Conservation (phyloP, 2,329 filamentous ascomycete genomes). For the Fusarium sp. region DNA sequence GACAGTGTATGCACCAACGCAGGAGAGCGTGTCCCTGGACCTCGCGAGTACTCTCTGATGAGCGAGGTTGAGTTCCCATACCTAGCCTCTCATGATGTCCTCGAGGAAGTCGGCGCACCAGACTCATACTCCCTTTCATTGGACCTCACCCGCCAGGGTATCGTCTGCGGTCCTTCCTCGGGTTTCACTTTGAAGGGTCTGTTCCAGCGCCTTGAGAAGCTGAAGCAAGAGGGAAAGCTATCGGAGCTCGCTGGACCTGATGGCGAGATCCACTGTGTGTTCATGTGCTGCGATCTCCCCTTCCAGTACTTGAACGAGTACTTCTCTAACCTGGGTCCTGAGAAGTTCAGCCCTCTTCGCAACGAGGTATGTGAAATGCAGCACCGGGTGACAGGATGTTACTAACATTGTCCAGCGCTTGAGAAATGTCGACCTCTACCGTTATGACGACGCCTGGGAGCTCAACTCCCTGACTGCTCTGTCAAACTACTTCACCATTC, state of each 20-base stretch:
- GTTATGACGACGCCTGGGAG: conserved; percentile 68
- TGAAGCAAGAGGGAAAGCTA: conserved; percentile 59
- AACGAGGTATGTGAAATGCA: conserved; percentile 50
- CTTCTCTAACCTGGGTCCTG: conserved; percentile 63
- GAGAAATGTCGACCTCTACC: conserved; percentile 62
- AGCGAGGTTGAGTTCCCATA: conserved; percentile 68
- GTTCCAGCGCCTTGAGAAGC: conserved; percentile 60
- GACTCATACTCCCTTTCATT: conserved; percentile 67
- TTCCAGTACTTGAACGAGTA: conserved; percentile 72
- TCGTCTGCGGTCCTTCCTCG: conserved; percentile 71
- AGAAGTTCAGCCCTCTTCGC: conserved; percentile 61
- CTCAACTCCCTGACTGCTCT: conserved; percentile 55
- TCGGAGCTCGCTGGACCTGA: conserved; percentile 58
- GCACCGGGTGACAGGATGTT: fast-evolving
- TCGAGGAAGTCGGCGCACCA: conserved; percentile 66
- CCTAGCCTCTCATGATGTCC: conserved; percentile 62
- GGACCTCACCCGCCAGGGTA: conserved; percentile 65
- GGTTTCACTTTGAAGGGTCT: conserved; percentile 67
- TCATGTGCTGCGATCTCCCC: conserved; percentile 71
- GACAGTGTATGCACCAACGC: conserved; percentile 66
- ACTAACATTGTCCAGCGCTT: conserved; percentile 55
- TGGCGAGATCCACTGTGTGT: conserved; percentile 65
- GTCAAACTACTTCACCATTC: conserved; percentile 50
- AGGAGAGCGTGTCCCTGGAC: conserved; percentile 69
- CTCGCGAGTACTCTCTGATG: conserved; percentile 63